These are phyloP conservation scores for Volutella citrinella DNA, from an alignment of 2,329 filamentous ascomycete species.

Conservation along the genomic window DNA sequence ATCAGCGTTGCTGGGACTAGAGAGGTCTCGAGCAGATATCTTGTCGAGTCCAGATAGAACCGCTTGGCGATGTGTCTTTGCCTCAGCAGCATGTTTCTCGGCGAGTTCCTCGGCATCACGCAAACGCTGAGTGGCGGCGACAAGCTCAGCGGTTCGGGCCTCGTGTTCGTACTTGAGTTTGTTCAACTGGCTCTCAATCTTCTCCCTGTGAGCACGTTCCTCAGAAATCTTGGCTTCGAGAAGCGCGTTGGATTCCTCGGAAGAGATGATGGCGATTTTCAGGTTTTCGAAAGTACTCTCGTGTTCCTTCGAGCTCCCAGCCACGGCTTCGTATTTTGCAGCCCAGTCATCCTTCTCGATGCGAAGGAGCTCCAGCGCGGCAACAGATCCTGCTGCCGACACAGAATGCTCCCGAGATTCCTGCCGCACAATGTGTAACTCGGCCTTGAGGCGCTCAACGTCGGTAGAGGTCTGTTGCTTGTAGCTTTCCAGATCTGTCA, in stretches of 20 bases:
- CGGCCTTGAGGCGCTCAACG: conserved; percentile 78
- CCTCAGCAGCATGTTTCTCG: conserved; percentile 83
- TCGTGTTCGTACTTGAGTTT: conserved; percentile 83
- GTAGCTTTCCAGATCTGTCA: conserved; percentile 79
- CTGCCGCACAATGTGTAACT: conserved; percentile 77
- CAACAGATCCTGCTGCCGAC: conserved; percentile 71
- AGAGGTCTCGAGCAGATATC: conserved; percentile 55
- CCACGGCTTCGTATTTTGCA: conserved; percentile 63
- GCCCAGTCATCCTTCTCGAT: conserved; percentile 83
- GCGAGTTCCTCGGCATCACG: conserved; percentile 85
- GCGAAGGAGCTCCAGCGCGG: conserved; percentile 69
- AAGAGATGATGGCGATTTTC: conserved; percentile 73
- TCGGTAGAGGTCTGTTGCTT: conserved; percentile 82
- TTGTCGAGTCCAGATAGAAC: conserved; percentile 81
- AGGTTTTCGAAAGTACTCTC: conserved; percentile 70
- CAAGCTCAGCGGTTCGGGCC: conserved; percentile 72
- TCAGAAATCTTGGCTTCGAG: conserved; percentile 81
- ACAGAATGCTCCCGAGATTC: conserved; percentile 78
- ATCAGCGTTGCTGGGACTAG: conserved; percentile 45
- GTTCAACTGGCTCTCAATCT: conserved; percentile 71
- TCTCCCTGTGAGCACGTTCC: conserved; percentile 73
- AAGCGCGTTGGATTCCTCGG: conserved; percentile 70
- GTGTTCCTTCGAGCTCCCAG: conserved; percentile 67
- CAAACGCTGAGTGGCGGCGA: conserved; percentile 68
- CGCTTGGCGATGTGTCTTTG: conserved; percentile 77